Percentiles rank a stretch among this genome's conserved stretches.
phyloP scores from a whole-genome alignment of 306 rosid genomes.

The Quercus mongolica region DNA sequence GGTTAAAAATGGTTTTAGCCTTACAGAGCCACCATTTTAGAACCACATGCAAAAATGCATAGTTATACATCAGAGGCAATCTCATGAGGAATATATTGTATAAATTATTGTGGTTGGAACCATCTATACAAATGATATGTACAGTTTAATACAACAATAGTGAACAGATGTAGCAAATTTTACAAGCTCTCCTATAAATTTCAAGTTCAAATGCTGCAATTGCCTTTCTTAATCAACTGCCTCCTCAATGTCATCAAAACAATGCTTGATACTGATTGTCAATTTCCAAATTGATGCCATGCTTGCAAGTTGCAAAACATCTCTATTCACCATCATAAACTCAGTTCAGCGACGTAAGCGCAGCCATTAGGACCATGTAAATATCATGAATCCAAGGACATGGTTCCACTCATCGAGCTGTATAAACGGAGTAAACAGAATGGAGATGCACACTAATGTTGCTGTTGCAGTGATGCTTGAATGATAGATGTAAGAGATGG shows the following conservation, averaged over 20 bases:
- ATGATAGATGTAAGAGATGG: slow-evolving; percentile 86
- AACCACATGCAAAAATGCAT: too few species aligned
- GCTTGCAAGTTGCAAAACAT: background rate
- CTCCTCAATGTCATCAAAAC: background rate
- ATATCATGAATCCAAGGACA: background rate
- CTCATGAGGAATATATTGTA: too few species aligned
- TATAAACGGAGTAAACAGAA: slow-evolving; percentile 2
- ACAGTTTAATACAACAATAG: too few species aligned
- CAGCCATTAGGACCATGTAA: background rate
- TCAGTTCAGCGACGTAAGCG: background rate
- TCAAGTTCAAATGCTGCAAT: background rate
- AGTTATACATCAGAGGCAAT: too few species aligned
- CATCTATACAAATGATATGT: too few species aligned
- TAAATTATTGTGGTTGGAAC: too few species aligned
- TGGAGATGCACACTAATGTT: slow-evolving; percentile 29
- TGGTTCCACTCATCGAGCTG: background rate
- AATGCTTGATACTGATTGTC: too few species aligned
- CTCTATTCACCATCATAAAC: slow-evolving; percentile 4
- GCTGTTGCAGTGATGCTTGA: slow-evolving; percentile 63
- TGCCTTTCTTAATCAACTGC: background rate
- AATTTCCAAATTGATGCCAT: background rate
- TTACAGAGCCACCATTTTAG: too few species aligned
- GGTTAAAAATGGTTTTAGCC: too few species aligned
- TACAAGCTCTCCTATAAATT: too few species aligned
- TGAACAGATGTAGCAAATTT: too few species aligned